Evolutionary conservation across 2,329 filamentous ascomycete species (phyloP).

Genomic region (Berkeleyomyces rouxiae): DNA sequence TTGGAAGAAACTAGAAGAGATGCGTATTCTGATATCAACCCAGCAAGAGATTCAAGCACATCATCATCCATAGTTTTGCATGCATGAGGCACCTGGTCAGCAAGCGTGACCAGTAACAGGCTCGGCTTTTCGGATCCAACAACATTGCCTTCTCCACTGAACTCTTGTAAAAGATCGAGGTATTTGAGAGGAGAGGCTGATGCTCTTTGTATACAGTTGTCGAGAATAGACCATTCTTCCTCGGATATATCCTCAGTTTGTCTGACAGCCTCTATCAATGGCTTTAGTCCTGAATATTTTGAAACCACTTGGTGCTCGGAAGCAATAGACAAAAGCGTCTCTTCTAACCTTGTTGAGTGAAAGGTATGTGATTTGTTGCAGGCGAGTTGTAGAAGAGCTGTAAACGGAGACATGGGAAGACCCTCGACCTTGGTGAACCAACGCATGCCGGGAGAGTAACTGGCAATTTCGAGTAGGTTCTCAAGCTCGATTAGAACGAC

Average conservation of each 20-base stretch:
- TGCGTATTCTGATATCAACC: slow-evolving; percentile 43
- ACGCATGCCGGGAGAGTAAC: slow-evolving; percentile 65
- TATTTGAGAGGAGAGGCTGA: slow-evolving; percentile 68
- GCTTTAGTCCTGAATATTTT: slow-evolving; percentile 7
- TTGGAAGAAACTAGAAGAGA: slow-evolving; percentile 34
- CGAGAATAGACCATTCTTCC: slow-evolving; percentile 53
- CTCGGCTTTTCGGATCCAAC: slow-evolving; percentile 25
- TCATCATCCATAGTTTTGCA: slow-evolving; percentile 32
- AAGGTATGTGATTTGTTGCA: slow-evolving; percentile 16
- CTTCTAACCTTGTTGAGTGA: slow-evolving; percentile 10
- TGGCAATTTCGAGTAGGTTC: slow-evolving; percentile 65
- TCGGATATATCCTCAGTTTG: slow-evolving; percentile 19
- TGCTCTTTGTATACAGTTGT: slow-evolving; percentile 66
- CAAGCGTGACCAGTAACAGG: slow-evolving; percentile 49
- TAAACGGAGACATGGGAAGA: slow-evolving; percentile 51
- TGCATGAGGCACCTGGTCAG: slow-evolving; percentile 64
- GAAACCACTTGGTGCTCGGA: slow-evolving; percentile 11
- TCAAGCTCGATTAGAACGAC: slow-evolving; percentile 59
- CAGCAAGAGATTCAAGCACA: slow-evolving; percentile 31
- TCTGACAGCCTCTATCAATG: slow-evolving; percentile 11
- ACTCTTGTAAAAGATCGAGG: slow-evolving; percentile 49
- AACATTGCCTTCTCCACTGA: slow-evolving; percentile 19
- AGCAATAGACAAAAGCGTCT: slow-evolving; percentile 8
- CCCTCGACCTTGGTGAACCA: slow-evolving; percentile 70
- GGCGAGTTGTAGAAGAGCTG: slow-evolving; percentile 43